phyloP scores from a whole-genome alignment of 768 basidiomycete genomes.

The Scleroderma bovista region DNA sequence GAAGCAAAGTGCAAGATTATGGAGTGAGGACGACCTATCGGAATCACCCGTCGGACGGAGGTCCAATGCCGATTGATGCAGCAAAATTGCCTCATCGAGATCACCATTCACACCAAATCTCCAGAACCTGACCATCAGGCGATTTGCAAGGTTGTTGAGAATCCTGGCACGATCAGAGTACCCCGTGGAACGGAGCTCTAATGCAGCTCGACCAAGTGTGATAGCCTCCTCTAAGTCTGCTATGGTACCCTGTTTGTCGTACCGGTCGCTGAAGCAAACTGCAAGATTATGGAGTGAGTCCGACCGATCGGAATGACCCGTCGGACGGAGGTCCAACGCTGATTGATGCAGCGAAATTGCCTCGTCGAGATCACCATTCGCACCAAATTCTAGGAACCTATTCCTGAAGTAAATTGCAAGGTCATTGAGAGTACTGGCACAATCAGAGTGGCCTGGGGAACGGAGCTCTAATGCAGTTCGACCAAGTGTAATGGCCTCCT shows the following conservation, averaged over 20 bases:
- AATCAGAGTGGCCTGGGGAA: neutral
- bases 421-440: neutral
- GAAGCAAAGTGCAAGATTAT: conserved; percentile 7
- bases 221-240: conserved; percentile 9
- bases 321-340: too few species aligned
- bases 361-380: neutral
- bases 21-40: neutral
- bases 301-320: neutral
- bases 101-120: conserved; percentile 3
- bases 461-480: neutral
- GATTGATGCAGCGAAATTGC: neutral
- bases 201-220: conserved; percentile 1
- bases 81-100: conserved; percentile 9
- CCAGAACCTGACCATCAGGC: conserved; percentile 8
- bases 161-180: conserved; percentile 1
- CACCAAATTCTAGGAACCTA: neutral
- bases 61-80: conserved; percentile 5
- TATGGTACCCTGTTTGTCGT: too few species aligned
- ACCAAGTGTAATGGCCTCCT: too few species aligned
- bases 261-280: too few species aligned
- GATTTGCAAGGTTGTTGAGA: conserved; percentile 10
- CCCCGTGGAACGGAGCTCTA: conserved; percentile 4
- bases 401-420: neutral
- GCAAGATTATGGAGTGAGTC: too few species aligned
- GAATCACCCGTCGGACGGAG: conserved; percentile 10